Evolutionary conservation across 805 yeast genomes (phyloP), one percentile per base, ranked within the genome.

Genomic region (Metschnikowia sp.): DNA sequence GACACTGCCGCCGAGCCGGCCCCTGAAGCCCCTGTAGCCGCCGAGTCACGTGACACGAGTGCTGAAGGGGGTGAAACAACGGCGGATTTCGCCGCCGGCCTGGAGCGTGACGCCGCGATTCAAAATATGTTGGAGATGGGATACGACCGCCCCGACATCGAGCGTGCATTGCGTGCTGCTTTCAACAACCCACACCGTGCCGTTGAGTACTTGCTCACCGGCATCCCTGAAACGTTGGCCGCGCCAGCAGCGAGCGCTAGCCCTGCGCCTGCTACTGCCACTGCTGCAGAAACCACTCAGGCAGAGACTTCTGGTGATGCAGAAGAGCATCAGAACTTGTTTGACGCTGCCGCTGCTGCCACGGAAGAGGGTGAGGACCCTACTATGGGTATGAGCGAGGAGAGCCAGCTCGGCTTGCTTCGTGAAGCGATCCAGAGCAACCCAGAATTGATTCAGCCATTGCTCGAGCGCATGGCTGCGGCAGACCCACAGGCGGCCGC

Each of bases 151-250:
- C 78, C 81, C 13, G 88, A 88, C 63, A 97, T 89, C 26, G 95
- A 88, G 68, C 79, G 82, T 39, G 99, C 99, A 0, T 72, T 94
- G 64, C 82, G 95, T 58, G 96, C 96, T 12, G 98, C 99, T 1
- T 94, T 83, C 72, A 92, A 92, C 70, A 91, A 94, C 68, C 98
- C 99, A 18, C 98, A 92, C 64, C 83, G 99, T 60, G 99, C 99
- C 0, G 98, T 94, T 11, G 99, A 94, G 65, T 91, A 92, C 65
- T 75, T 94, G 42, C 72, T 94, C 54, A 88, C 91, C 40, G 98
- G 97, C 3, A 80, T 92, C 38, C 96, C 97, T 19, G 92, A 84
- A 59, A 64, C 72, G 30, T 65, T 79, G 52, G 77, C 67, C 52
- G 70, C 62, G 13, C 51, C 53, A 10, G 11, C 33, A 10, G 26